Percentiles rank a stretch among this genome's conserved stretches.
Conservation (phyloP, 1,284 basidiomycete genomes). For the Ganoderma leucocontextum region DNA sequence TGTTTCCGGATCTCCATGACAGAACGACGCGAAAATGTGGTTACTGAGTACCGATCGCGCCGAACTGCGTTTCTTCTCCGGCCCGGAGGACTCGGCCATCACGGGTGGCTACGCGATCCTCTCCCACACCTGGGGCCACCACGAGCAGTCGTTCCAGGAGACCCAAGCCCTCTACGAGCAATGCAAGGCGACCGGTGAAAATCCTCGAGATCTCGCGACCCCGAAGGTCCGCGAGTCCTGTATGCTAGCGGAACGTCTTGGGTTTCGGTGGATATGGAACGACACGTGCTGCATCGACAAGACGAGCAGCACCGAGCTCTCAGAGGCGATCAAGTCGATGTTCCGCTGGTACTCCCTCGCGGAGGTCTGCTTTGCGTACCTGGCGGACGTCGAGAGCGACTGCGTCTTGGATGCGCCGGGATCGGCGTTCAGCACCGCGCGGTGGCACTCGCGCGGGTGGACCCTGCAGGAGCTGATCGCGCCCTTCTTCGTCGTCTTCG, state of each 20-base stretch:
- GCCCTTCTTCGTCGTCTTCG: conserved; percentile 20
- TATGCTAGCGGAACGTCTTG: not conserved
- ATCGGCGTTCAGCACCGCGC: conserved; percentile 13
- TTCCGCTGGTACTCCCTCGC: conserved; percentile 17
- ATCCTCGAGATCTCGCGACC: not conserved
- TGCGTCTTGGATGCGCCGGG: too few species aligned
- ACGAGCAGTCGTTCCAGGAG: conserved; percentile 7
- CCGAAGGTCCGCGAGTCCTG: conserved; percentile 8
- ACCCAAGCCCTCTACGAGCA: not conserved
- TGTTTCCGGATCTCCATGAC: not conserved
- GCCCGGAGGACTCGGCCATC: not conserved
- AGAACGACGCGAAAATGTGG: conserved; percentile 8
- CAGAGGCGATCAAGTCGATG: conserved; percentile 28
- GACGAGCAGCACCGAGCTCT: conserved; percentile 20
- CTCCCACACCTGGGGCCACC: conserved; percentile 3
- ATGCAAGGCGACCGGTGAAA: not conserved
- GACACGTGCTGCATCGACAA: conserved; percentile 28
- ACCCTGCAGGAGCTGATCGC: conserved; percentile 28
- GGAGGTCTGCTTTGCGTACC: conserved; percentile 23
- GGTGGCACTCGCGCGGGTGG: conserved; percentile 26
- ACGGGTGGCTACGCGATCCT: conserved; percentile 5
- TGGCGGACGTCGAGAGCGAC: conserved; percentile 16
- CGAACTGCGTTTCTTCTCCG: conserved; percentile 7
- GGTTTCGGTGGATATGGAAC: conserved; percentile 17
- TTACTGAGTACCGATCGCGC: conserved; percentile 14